These are phyloP conservation scores for Ensete glaucum DNA, from an alignment of 176 grass and related monocot species.

Conservation along the genomic window DNA sequence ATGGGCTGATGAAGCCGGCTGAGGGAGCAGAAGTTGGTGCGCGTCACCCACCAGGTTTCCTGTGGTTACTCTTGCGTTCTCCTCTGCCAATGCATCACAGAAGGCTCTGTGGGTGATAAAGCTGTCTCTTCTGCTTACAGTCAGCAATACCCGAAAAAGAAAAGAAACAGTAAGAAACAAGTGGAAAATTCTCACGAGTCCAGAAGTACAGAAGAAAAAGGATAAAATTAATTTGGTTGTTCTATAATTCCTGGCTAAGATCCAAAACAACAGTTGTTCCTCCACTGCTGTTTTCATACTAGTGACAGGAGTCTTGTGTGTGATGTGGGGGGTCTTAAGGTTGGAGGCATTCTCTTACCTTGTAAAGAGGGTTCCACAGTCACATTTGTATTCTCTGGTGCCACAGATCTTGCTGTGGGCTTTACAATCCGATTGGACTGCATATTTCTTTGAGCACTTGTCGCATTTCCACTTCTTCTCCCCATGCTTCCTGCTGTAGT, in stretches of 20 bases:
- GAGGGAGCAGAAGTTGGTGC: background rate
- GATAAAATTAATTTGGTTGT: too few relatives aligned
- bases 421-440: constrained; percentile 21
- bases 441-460: constrained; percentile 24
- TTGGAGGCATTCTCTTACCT: background rate
- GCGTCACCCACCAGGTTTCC: background rate
- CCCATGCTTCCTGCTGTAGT: constrained; percentile 22
- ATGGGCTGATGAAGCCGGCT: background rate
- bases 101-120: constrained; percentile 10
- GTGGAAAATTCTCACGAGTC: background rate
- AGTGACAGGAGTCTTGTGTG: background rate
- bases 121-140: constrained; percentile 2
- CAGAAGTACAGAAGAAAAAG: too few relatives aligned
- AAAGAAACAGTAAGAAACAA: background rate
- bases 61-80: background rate
- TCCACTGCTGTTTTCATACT: too few relatives aligned
- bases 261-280: background rate
- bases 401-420: constrained; percentile 20
- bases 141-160: background rate
- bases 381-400: constrained; percentile 17
- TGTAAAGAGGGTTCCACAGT: constrained; percentile 22
- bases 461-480: constrained; percentile 25
- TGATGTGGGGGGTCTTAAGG: background rate
- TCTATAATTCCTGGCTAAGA: too few relatives aligned
- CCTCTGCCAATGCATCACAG: constrained; percentile 11